Percentiles rank a stretch among this genome's conserved stretches.
Evolutionary conservation across 495 filamentous ascomycete genomes (phyloP).

Genomic region (Oidiodendron maius): DNA sequence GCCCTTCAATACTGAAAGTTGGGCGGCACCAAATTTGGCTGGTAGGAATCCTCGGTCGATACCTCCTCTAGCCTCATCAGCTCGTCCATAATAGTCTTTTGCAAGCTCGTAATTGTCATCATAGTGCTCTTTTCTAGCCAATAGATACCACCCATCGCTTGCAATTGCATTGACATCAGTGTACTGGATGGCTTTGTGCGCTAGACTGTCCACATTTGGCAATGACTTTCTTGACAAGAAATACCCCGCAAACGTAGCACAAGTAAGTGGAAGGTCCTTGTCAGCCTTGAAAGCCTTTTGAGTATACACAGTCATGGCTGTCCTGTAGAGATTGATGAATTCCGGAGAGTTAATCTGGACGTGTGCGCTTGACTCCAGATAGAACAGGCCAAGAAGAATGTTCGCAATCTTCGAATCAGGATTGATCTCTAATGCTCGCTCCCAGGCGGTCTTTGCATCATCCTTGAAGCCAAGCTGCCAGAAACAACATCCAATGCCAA

Average conservation of each 20-base stretch:
- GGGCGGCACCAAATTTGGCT: conserved; percentile 87
- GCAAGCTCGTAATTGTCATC: conserved; percentile 60
- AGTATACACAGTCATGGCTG: conserved; percentile 89
- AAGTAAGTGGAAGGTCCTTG: conserved; percentile 85
- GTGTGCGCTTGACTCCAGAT: conserved; percentile 75
- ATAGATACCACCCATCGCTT: conserved; percentile 92
- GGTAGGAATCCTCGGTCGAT: conserved; percentile 82
- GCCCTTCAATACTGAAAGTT: conserved; percentile 75
- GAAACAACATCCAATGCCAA: conserved; percentile 91
- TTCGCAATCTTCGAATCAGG: conserved; percentile 87
- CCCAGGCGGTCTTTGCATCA: conserved; percentile 84
- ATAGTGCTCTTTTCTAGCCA: conserved; percentile 85
- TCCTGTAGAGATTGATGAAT: conserved; percentile 78
- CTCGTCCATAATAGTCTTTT: conserved; percentile 74
- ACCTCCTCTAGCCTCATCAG: conserved; percentile 84
- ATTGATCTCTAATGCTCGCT: conserved; percentile 79
- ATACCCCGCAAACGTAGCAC: conserved; percentile 81
- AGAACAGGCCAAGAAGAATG: conserved; percentile 81
- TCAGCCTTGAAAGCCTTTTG: conserved; percentile 94
- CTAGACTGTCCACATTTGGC: conserved; percentile 72
- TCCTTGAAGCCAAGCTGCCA: conserved; percentile 95
- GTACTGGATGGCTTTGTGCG: conserved; percentile 87
- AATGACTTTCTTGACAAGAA: conserved; percentile 75
- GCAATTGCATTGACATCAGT: conserved; percentile 94
- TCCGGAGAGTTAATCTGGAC: conserved; percentile 67